Percentiles rank a stretch among this genome's conserved stretches.
Evolutionary conservation across 352 stramenopile species (phyloP).

Genomic region (Hyaloperonospora brassicae): DNA sequence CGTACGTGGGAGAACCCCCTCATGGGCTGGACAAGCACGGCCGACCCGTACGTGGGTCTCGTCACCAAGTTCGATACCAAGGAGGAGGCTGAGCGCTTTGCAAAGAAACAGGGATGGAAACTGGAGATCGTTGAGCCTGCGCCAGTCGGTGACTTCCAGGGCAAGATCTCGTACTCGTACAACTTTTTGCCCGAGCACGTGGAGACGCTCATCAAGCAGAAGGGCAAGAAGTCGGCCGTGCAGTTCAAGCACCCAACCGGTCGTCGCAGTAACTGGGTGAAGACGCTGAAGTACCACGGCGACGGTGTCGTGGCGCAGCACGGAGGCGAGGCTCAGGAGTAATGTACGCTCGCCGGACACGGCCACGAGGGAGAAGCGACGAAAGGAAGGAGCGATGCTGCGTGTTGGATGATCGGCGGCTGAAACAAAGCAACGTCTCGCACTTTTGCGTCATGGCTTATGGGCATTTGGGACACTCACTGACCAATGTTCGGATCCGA

Average conservation of each 20-base stretch:
- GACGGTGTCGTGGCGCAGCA: conserved; percentile 73
- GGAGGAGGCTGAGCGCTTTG: conserved; percentile 70
- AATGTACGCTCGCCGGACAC: conserved; percentile 13
- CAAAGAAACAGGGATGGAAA: conserved; percentile 85
- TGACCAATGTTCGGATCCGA: too few relatives aligned
- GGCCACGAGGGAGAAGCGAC: too few relatives aligned
- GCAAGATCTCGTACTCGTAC: conserved; percentile 80
- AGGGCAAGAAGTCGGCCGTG: conserved; percentile 68
- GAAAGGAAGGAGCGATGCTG: too few relatives aligned
- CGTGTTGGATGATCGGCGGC: too few relatives aligned
- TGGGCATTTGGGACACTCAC: too few relatives aligned
- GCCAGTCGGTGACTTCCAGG: conserved; percentile 51
- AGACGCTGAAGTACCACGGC: conserved; percentile 85
- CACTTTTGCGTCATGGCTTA: too few relatives aligned
- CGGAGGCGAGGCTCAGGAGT: conserved; percentile 66
- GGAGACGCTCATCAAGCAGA: conserved; percentile 68
- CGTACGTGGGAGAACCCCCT: conserved; percentile 89
- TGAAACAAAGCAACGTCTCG: too few relatives aligned
- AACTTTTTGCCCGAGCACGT: conserved; percentile 76
- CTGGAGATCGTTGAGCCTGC: conserved; percentile 79
- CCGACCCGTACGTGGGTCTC: conserved; percentile 81
- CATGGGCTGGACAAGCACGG: conserved; percentile 90
- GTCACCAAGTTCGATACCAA: conserved; percentile 86
- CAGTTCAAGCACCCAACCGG: conserved; percentile 73
- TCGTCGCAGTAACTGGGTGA: conserved; percentile 80